Percentiles rank a stretch among this genome's conserved stretches.
Evolutionary conservation across 768 basidiomycete genomes (phyloP).

Genomic region (Tricholoma sp.): DNA sequence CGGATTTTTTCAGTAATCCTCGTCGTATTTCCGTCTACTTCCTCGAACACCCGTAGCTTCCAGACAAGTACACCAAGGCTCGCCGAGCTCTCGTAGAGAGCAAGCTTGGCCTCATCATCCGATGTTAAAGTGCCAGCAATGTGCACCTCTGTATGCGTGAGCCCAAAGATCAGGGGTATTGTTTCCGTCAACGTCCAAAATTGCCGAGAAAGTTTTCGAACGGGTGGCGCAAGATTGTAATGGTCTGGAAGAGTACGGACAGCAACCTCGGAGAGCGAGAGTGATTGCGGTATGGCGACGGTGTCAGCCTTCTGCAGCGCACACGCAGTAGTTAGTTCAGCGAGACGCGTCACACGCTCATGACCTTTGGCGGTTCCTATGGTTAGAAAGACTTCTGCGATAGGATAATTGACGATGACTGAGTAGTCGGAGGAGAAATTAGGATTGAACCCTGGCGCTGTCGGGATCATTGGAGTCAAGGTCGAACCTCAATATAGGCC

Average conservation of each 20-base stretch:
- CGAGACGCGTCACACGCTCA: constrained; percentile 27
- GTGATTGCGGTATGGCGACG: constrained; percentile 12
- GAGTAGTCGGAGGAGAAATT: constrained; percentile 27
- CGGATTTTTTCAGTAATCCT: constrained; percentile 27
- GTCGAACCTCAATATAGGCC: too few species aligned
- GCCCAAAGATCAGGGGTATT: constrained; percentile 26
- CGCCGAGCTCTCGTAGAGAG: constrained; percentile 25
- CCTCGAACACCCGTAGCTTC: constrained; percentile 27
- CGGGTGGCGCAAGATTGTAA: neutral
- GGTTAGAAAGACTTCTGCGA: constrained; percentile 21
- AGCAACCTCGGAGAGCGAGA: constrained; percentile 10
- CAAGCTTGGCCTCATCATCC: constrained; percentile 20
- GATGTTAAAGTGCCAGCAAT: constrained; percentile 29
- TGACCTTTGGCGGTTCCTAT: constrained; percentile 26
- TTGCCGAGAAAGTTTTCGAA: constrained; percentile 18
- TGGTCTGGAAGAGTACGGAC: constrained; percentile 6
- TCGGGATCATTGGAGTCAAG: neutral
- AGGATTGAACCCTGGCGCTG: constrained; percentile 12
- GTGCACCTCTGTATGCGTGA: constrained; percentile 20
- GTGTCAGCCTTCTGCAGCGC: constrained; percentile 21
- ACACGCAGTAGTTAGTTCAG: constrained; percentile 22
- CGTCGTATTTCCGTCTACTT: constrained; percentile 19
- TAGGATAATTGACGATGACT: constrained; percentile 22
- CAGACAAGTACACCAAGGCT: constrained; percentile 16
- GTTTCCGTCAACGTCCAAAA: constrained; percentile 27